Conservation (phyloP, 768 basidiomycete species). For the Boletellus ananas region DNA sequence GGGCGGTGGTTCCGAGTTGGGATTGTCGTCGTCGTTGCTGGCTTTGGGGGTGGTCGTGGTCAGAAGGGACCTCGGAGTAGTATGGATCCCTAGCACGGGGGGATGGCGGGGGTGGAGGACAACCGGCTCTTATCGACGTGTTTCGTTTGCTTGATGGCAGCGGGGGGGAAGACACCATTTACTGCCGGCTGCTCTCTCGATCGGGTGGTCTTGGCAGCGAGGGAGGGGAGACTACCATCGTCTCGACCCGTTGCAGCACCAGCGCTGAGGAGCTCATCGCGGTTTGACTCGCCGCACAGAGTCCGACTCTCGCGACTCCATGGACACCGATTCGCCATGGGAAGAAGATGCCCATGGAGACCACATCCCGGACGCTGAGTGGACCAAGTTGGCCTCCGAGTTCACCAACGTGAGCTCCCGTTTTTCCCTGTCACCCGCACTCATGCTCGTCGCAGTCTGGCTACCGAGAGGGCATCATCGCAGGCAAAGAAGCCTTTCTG, state of each 20-base stretch:
- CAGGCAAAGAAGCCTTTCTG: constrained; percentile 82
- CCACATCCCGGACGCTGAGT: constrained; percentile 49
- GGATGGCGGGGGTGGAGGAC: constrained; percentile 25
- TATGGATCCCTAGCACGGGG: constrained; percentile 15
- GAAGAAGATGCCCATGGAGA: constrained; percentile 41
- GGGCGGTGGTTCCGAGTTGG: constrained; percentile 1
- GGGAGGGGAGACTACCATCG: too few relatives aligned
- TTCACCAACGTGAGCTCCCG: constrained; percentile 60
- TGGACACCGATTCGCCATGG: constrained; percentile 54
- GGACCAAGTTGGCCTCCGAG: constrained; percentile 61
- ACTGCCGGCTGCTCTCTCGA: constrained; percentile 25
- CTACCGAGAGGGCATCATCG: constrained; percentile 94
- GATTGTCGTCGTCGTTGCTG: background rate
- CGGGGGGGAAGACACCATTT: constrained; percentile 13
- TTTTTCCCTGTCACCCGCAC: background rate
- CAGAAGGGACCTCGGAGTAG: constrained; percentile 19
- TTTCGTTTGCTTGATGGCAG: constrained; percentile 21
- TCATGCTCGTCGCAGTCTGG: constrained; percentile 56
- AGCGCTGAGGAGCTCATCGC: background rate
- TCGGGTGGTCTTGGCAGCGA: constrained; percentile 17
- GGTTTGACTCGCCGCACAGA: too few relatives aligned
- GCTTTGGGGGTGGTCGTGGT: background rate
- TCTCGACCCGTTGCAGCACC: too few relatives aligned
- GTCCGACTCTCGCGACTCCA: background rate
- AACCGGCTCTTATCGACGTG: constrained; percentile 16